phyloP scores from a whole-genome alignment of 208 protist genomes.

The Trypanosoma grayi region DNA sequence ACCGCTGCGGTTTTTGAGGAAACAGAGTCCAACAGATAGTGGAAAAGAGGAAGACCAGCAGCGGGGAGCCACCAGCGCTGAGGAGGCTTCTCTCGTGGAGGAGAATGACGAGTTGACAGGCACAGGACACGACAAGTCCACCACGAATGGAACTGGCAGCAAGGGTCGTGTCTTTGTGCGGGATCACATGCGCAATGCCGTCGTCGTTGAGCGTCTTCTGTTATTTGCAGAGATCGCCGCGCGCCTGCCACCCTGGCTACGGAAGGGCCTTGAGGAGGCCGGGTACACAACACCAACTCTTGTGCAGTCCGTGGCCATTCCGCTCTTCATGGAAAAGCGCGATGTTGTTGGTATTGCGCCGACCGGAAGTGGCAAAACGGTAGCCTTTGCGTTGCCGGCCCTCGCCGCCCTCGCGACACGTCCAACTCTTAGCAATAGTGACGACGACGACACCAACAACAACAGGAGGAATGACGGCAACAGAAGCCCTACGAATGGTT shows the following conservation, averaged over 20 bases:
- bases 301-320: conserved; percentile 81
- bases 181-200: conserved; percentile 46
- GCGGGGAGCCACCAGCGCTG: background rate
- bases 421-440: background rate
- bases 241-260: conserved; percentile 44
- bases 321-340: conserved; percentile 72
- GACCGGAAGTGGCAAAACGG: conserved; percentile 96
- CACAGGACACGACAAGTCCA: conserved; percentile 9
- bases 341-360: conserved; percentile 93
- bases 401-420: conserved; percentile 32
- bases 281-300: conserved; percentile 66
- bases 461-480: background rate
- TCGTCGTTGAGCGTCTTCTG: conserved; percentile 32
- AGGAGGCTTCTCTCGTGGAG: conserved; percentile 28
- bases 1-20: background rate
- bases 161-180: conserved; percentile 48
- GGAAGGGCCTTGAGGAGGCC: conserved; percentile 32
- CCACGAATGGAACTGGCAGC: conserved; percentile 20
- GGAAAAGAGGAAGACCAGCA: conserved; percentile 35
- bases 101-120: too few species aligned
- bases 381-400: conserved; percentile 95
- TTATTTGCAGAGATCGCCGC: conserved; percentile 46
- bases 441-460: conserved; percentile 11
- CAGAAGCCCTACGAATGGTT: background rate
- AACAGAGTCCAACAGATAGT: too few species aligned